phyloP scores from a whole-genome alignment of 805 yeast species.

The Cyberlindnera lachancei region DNA sequence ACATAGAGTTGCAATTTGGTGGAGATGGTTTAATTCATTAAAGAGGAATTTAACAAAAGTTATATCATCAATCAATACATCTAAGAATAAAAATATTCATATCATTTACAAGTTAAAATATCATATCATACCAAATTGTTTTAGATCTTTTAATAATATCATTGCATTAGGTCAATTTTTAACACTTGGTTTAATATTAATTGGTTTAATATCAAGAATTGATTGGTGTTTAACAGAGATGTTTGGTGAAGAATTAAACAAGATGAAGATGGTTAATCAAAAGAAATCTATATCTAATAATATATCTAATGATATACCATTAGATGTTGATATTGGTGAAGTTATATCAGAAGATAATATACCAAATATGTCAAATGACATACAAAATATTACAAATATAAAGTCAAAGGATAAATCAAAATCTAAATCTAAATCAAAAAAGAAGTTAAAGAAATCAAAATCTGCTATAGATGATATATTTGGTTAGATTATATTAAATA shows the following conservation, averaged over 20 bases:
- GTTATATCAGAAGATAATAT: conserved; percentile 5
- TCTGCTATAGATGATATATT: conserved; percentile 72
- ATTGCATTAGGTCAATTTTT: conserved; percentile 73
- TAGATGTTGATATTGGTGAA: conserved; percentile 24
- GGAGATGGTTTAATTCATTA: conserved; percentile 58
- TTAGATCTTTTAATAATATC: conserved; percentile 56
- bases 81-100: conserved; percentile 9
- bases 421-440: conserved; percentile 11
- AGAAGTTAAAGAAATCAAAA: conserved; percentile 39
- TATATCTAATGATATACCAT: not conserved
- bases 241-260: too few relatives aligned
- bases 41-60: conserved; percentile 47
- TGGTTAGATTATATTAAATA: conserved; percentile 31
- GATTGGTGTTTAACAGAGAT: conserved; percentile 21
- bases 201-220: conserved; percentile 49
- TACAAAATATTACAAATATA: too few relatives aligned
- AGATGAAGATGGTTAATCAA: too few relatives aligned
- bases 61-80: conserved; percentile 19
- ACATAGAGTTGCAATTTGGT: conserved; percentile 69
- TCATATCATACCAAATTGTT: conserved; percentile 37
- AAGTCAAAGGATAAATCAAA: conserved; percentile 9
- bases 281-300: too few relatives aligned
- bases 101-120: conserved; percentile 6
- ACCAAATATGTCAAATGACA: not conserved
- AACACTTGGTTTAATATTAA: conserved; percentile 59